These are phyloP conservation scores for Fusarium mundagurra DNA, from an alignment of 2,329 filamentous ascomycete genomes.

Conservation along the genomic window DNA sequence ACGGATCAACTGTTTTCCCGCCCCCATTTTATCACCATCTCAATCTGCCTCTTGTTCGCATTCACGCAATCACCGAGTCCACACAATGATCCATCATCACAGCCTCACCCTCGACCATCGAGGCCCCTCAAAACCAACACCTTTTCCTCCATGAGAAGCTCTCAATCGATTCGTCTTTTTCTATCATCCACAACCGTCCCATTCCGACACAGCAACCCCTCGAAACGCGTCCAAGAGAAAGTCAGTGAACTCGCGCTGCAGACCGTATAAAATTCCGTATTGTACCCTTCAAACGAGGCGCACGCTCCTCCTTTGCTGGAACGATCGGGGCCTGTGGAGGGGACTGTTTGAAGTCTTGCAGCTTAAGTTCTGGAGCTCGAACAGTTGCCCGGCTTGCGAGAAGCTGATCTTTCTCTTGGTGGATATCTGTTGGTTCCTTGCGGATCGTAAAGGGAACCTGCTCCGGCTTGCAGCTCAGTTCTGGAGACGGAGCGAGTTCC, in stretches of 20 bases:
- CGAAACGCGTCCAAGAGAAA: neutral
- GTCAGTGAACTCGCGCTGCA: neutral
- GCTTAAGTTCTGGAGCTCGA: neutral
- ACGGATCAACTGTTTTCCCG: neutral
- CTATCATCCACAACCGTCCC: neutral
- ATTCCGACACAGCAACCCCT: neutral
- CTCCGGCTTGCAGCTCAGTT: slow-evolving; percentile 4
- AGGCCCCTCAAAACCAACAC: neutral
- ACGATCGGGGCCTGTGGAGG: neutral
- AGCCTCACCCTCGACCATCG: neutral
- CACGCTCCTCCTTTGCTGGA: neutral
- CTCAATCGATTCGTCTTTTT: no score
- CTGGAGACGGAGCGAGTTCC: neutral
- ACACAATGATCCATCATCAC: neutral
- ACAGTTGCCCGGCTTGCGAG: neutral
- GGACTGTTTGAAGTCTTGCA: neutral
- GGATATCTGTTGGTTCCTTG: neutral
- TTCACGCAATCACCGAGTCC: neutral
- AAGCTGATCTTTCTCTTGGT: neutral
- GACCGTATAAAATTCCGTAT: neutral
- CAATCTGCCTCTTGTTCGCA: neutral
- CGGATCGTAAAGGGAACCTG: neutral
- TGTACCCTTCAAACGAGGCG: neutral
- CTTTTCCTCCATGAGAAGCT: neutral
- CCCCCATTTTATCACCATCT: neutral